phyloP scores from a whole-genome alignment of 306 rosid genomes.

The Malus orientalis region DNA sequence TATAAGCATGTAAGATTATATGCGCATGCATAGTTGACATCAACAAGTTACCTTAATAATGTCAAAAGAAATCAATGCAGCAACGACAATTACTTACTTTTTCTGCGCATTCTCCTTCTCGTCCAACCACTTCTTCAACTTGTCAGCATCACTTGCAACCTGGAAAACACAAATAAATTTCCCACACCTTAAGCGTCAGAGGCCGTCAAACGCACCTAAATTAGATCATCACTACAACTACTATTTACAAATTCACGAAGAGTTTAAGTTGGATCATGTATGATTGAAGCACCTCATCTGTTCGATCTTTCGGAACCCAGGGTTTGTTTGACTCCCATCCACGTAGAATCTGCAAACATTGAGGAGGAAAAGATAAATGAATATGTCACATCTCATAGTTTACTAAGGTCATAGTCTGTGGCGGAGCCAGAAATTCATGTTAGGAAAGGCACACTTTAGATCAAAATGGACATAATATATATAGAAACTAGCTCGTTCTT shows the following conservation, averaged over 20 bases:
- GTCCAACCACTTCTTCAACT: constrained; percentile 68
- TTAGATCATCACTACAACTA: neutral
- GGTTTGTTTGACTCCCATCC: constrained; percentile 70
- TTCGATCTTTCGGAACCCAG: constrained; percentile 73
- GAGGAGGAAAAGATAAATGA: constrained; percentile 6
- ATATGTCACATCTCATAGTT: neutral
- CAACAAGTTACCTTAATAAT: neutral
- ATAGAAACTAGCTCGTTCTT: no score
- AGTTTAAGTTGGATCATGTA: neutral
- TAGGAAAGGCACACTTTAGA: no score
- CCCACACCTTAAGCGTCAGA: constrained; percentile 1
- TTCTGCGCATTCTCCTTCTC: constrained; percentile 80
- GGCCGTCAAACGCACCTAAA: neutral
- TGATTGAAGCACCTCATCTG: constrained; percentile 54
- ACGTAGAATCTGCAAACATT: constrained; percentile 47
- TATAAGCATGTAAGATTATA: neutral
- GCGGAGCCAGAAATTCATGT: no score
- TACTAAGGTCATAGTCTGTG: neutral
- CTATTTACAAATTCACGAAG: neutral
- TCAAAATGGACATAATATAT: no score
- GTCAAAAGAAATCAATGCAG: neutral
- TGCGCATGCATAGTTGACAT: neutral
- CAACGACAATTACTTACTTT: constrained; percentile 42
- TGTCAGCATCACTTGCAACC: constrained; percentile 58
- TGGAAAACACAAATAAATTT: constrained; percentile 21